Evolutionary conservation across 2,329 filamentous ascomycete genomes (phyloP), one percentile per base, ranked within the genome.

Genomic region (Hypoxylon sp.): DNA sequence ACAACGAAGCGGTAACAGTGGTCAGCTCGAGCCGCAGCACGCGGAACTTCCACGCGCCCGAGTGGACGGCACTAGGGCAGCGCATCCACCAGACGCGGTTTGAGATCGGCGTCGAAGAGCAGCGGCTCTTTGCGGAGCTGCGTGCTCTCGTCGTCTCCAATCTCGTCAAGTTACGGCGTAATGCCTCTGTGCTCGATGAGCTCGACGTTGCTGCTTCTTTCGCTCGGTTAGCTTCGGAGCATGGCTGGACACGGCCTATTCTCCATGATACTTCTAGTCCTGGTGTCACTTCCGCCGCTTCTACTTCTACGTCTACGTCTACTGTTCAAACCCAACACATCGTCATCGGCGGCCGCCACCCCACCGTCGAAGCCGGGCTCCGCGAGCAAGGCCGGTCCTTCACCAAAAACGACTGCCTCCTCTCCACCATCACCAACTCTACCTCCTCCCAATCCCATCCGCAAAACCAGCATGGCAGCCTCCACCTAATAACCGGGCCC

Each of bases 131-230:
- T 73, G 84, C 88, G 62, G 81, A 85, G 4, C 84, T 99, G 7
- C 91, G 95, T 30, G 87, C 90, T 67, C 84, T 88, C 55, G 94
- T 98, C 0, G 89, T 98, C 3, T 81, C 87, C 50, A 95, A 94
- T 73, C 86, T 99, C 2, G 89, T 98, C 69, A 93, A 91, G 74
- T 87, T 99, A 13, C 90, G 96, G 5, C 91, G 92, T 63, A 98
- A 98, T 79, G 94, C 95, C 10, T 86, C 89, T n/a, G 91, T 97
- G 0, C 87, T 99, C 19, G 95, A 98, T 77, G 94, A 98, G 79
- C 87, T 99, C 7, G 96, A 99, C 79, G 91, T 99, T 38, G 88
- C 92, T 2, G 93, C 93, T 60, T 93, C 93, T 0, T 97, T 97
- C 75, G 93, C 96, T 2, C 85, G 84, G 3, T 85, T 98, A 2